These are phyloP conservation scores for Crucihimalaya himalaica DNA, from an alignment of 345 rosid species.

Conservation along the genomic window DNA sequence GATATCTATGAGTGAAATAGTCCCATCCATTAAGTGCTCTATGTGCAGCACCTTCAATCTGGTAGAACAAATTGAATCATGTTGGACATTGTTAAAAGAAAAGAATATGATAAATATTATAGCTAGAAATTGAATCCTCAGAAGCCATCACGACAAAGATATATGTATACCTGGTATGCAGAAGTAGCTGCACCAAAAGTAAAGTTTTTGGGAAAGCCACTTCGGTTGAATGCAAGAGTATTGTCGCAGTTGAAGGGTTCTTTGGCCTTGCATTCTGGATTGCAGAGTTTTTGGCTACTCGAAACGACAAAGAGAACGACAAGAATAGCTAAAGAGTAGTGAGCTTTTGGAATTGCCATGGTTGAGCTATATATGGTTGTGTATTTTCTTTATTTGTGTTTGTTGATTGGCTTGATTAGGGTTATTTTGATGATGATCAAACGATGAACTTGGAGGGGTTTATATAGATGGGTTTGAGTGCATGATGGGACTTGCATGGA, in stretches of 20 bases:
- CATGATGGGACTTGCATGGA: not conserved
- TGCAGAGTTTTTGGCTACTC: conserved; percentile 17
- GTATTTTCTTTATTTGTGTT: not conserved
- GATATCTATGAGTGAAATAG: conserved; percentile 29
- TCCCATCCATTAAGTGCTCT: conserved; percentile 34
- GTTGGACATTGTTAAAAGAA: not conserved
- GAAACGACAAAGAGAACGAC: not conserved
- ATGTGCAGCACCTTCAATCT: conserved; percentile 32
- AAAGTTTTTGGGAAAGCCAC: conserved; percentile 14
- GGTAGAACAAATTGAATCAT: not conserved
- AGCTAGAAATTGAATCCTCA: not conserved
- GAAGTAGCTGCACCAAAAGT: conserved; percentile 33
- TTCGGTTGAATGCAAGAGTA: conserved; percentile 19
- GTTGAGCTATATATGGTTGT: not conserved
- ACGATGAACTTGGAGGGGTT: not conserved
- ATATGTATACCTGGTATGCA: conserved; percentile 21
- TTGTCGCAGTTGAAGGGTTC: conserved; percentile 27
- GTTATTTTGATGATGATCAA: not conserved
- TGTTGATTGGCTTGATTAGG: not conserved
- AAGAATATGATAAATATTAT: not conserved
- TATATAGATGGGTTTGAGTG: not conserved
- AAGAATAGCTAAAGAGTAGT: conserved; percentile 14
- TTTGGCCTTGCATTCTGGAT: conserved; percentile 29
- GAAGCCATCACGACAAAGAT: not conserved
- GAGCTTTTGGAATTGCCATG: conserved; percentile 17